Base-by-base conservation (phyloP, 176 grass and related monocot species). In the Poa pratensis region DNA sequence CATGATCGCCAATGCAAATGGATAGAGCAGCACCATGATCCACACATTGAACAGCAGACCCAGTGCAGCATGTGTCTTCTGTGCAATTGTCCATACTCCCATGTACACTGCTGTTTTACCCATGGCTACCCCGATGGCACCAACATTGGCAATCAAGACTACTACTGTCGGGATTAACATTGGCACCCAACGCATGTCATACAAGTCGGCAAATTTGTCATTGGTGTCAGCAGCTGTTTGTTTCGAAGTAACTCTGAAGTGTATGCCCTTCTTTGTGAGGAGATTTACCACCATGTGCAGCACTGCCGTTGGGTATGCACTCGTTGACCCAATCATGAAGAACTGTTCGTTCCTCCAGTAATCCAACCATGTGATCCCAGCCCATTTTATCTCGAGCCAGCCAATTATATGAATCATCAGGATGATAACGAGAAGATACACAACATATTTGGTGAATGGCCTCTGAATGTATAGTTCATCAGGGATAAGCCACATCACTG, bases 1-100 rank as follows among this genome's bases (percentile, higher is more conserved):
- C 78, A 89, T 85, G 42, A 89, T 52, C 2, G 88, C 88, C 13
- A 89, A 34, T 62, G 88, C 88, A 86, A 89, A 89, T 0, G 88
- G 88, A 64, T 85, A 85, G 13, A 89, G 88, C 6, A 89, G 88
- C 28, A 81, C 40, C 83, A 85, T 81, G 59, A 85, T 20, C 88
- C 88, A 89, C 19, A 85, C 13, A 34, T 89, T 89, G 51, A 89
- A 89, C 20, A 89, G n/a, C 11, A 89, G 51, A 1, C 88, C 88
- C 5, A 89, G 17, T 8, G 78, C 83, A 1, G 88, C 83, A 69
- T 82, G 88, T 11, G 7, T 85, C 71, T 85, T 85, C 77, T 89
- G 52, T 3, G 49, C n/a, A 3, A 1, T 10, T 17, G 78, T 85
- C 88, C 88, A 89, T 23, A 14, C 28, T 81, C 62, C 71, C 53